Evolutionary conservation across 1,284 basidiomycete species (phyloP), one percentile per base, ranked within the genome.

Genomic region (Leucocoprinus gongylophorus): DNA sequence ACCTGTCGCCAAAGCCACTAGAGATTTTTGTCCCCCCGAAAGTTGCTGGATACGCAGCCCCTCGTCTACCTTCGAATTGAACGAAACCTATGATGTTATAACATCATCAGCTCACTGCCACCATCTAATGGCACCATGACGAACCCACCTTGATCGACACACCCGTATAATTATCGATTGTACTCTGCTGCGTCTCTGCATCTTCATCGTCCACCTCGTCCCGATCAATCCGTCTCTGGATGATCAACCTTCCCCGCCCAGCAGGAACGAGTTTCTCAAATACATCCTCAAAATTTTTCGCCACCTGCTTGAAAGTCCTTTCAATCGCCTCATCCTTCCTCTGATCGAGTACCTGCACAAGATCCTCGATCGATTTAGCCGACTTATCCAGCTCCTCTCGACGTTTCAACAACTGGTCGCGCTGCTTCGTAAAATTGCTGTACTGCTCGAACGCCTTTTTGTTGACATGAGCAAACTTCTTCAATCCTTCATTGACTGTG

Each of bases 371-470:
- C 39, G 91, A 94, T 44, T 79, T 65, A 0, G 91, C 92, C 1
- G 91, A 94, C 59, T 83, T 85, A 58, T 97, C 93, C 26, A 98
- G 78, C 66, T 98, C 97, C 58, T 89, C 85, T 17, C 92, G 82
- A 5, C 97, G 85, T 58, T 86, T 77, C 30, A 91, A 68, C 6
- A 98, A 80, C 59, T 95, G 88, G 64, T 98, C 95, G 2, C 95
- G 85, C 68, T 99, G 95, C 65, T 95, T 97, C 9, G 95, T 97
- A 67, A 99, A 99, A 65, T 91, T 95, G 68, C 82, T 91, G 74
- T 97, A 98, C 68, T 98, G 94, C 68, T 99, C 97, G 63, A 97
- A 95, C 1, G 95, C 97, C 68, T 98, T 98, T 75, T 99, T 99
- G 78, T 99, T 99, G 58, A 99, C 95, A 64, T 98, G 95, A 0